phyloP scores from a whole-genome alignment of 495 filamentous ascomycete genomes.

The Aspergillus diversus region DNA sequence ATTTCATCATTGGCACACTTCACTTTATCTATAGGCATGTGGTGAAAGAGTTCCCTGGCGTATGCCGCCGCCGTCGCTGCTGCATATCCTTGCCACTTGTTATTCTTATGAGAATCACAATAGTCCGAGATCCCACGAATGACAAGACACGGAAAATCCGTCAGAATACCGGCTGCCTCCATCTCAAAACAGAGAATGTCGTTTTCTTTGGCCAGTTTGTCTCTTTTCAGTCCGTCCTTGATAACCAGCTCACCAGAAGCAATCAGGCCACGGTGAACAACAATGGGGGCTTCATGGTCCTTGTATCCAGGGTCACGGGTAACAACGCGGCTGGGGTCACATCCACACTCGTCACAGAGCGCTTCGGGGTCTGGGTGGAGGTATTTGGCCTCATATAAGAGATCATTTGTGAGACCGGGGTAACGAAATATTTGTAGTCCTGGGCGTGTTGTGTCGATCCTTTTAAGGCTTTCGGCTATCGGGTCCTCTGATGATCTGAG shows the following conservation, averaged over 20 bases:
- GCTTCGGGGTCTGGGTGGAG: neutral
- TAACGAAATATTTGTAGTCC: neutral
- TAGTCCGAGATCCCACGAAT: conserved; percentile 49
- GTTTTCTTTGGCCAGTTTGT: conserved; percentile 20
- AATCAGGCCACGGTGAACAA: conserved; percentile 41
- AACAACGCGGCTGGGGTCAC: neutral
- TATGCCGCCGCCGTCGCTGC: conserved; percentile 41
- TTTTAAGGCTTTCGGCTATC: neutral
- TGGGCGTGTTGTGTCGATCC: too few relatives aligned
- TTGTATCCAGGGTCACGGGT: neutral
- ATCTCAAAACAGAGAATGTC: conserved; percentile 44
- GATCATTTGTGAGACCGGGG: neutral
- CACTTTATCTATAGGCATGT: too few relatives aligned
- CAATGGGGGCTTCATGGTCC: neutral
- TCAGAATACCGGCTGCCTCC: conserved; percentile 45
- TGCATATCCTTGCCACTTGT: conserved; percentile 22
- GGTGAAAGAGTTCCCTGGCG: conserved; percentile 15
- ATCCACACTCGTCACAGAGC: neutral
- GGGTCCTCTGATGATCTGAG: neutral
- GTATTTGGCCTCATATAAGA: neutral
- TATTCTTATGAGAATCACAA: conserved; percentile 40
- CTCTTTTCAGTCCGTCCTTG: conserved; percentile 29
- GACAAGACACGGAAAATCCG: conserved; percentile 37
- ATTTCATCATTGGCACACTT: too few relatives aligned
- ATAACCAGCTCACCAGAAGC: conserved; percentile 41